Evolutionary conservation across 2,329 filamentous ascomycete genomes (phyloP).

Genomic region (Diaporthe vexans): DNA sequence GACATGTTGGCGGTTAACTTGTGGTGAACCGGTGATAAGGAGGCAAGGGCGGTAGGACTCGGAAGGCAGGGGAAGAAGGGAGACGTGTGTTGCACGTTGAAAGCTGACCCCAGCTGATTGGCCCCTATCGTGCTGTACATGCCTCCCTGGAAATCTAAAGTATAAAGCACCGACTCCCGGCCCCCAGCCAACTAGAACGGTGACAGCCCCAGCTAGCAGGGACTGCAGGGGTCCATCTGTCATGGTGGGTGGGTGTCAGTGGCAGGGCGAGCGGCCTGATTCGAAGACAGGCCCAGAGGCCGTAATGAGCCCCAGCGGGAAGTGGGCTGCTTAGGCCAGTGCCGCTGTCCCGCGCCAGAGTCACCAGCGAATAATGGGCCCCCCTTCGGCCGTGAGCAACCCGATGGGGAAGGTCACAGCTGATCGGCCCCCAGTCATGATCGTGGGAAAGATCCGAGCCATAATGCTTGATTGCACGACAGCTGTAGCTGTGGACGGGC

Average conservation of each 20-base stretch:
- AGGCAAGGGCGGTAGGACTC: no score
- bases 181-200: background rate
- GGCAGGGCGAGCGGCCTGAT: conserved; percentile 13
- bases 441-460: conserved; percentile 9
- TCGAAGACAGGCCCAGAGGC: conserved; percentile 23
- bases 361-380: conserved; percentile 31
- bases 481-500: conserved; percentile 1
- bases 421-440: background rate
- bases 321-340: background rate
- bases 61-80: background rate
- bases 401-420: conserved; percentile 39
- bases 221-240: background rate
- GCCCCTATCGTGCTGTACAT: conserved; percentile 1
- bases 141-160: conserved; percentile 14
- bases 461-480: conserved; percentile 22
- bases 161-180: conserved; percentile 6
- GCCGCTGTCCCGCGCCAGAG: conserved; percentile 3
- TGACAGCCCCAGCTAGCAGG: conserved; percentile 3
- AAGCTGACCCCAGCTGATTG: conserved; percentile 4
- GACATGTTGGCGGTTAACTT: no score
- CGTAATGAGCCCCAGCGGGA: conserved; percentile 21
- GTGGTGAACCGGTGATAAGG: no score
- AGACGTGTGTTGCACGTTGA: conserved; percentile 16
- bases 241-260: background rate
- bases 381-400: conserved; percentile 27